phyloP scores from a whole-genome alignment of 345 rosid species.

The Ricinus communis region DNA sequence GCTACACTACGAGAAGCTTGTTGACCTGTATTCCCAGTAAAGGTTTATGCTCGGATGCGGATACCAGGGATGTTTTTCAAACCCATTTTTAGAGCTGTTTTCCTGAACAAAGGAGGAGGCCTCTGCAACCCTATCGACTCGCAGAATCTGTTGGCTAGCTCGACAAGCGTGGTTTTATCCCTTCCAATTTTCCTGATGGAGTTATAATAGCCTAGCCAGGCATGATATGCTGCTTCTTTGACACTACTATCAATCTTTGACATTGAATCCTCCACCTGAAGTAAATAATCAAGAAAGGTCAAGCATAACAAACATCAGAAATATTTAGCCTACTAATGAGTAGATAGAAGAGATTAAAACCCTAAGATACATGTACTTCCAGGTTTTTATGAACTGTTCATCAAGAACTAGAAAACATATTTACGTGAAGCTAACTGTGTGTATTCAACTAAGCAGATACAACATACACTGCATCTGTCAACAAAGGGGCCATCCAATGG shows the following conservation, averaged over 20 bases:
- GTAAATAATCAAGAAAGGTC: slow-evolving; percentile 14
- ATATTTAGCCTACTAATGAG: neutral
- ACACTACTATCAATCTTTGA: slow-evolving; percentile 68
- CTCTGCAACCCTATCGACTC: slow-evolving; percentile 76
- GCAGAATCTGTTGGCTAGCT: slow-evolving; percentile 70
- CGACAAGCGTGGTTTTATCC: slow-evolving; percentile 82
- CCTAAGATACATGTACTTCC: neutral
- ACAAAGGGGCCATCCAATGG: neutral
- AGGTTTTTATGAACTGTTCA: neutral
- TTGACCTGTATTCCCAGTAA: neutral
- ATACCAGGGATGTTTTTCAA: slow-evolving; percentile 79
- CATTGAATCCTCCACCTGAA: slow-evolving; percentile 69
- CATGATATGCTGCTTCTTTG: slow-evolving; percentile 95
- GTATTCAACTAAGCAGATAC: neutral
- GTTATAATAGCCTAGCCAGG: slow-evolving; percentile 94
- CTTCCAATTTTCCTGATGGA: slow-evolving; percentile 82
- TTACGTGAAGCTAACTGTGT: neutral
- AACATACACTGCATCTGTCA: neutral
- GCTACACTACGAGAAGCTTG: neutral
- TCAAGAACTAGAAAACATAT: neutral
- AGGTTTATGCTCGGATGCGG: slow-evolving; percentile 38
- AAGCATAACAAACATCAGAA: neutral
- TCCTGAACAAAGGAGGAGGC: slow-evolving; percentile 75
- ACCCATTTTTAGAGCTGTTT: slow-evolving; percentile 94
- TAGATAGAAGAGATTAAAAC: neutral